These are phyloP conservation scores for Euphorbia tirucalli DNA, from an alignment of 345 rosid species.

Conservation along the genomic window DNA sequence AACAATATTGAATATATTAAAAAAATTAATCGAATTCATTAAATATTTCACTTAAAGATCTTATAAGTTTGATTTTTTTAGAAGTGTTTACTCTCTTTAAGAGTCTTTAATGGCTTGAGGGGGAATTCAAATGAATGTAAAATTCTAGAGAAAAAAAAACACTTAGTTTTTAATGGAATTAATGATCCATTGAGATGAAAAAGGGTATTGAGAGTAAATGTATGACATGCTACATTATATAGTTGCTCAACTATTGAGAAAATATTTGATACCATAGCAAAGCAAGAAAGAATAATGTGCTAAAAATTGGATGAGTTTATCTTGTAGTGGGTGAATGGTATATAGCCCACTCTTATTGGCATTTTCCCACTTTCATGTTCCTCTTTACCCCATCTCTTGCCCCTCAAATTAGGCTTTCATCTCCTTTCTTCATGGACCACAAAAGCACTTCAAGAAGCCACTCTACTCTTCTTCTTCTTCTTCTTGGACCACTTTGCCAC, in stretches of 20 bases:
- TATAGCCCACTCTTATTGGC: slow-evolving; percentile 22
- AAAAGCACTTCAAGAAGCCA: slow-evolving; percentile 29
- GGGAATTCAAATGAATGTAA: too few relatives aligned
- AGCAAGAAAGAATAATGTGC: not conserved
- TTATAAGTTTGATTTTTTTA: too few relatives aligned
- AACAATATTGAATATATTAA: too few relatives aligned
- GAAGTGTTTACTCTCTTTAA: too few relatives aligned
- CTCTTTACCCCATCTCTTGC: slow-evolving; percentile 6
- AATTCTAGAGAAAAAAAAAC: too few relatives aligned
- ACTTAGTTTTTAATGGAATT: too few relatives aligned
- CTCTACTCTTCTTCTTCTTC: not conserved
- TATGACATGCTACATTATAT: not conserved
- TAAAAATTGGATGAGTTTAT: slow-evolving; percentile 11
- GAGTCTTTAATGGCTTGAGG: too few relatives aligned
- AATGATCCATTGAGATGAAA: too few relatives aligned
- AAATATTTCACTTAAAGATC: too few relatives aligned
- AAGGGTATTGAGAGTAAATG: not conserved
- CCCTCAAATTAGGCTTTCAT: slow-evolving; percentile 33
- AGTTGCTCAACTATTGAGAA: not conserved
- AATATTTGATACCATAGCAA: not conserved
- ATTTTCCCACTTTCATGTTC: slow-evolving; percentile 24
- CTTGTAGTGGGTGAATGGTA: slow-evolving; percentile 8
- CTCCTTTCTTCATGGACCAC: slow-evolving; percentile 42
- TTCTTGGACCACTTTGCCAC: slow-evolving; percentile 52
- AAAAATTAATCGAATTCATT: too few relatives aligned